Conservation (phyloP, 306 rosid species). For the Lathyrus tuberosus region DNA sequence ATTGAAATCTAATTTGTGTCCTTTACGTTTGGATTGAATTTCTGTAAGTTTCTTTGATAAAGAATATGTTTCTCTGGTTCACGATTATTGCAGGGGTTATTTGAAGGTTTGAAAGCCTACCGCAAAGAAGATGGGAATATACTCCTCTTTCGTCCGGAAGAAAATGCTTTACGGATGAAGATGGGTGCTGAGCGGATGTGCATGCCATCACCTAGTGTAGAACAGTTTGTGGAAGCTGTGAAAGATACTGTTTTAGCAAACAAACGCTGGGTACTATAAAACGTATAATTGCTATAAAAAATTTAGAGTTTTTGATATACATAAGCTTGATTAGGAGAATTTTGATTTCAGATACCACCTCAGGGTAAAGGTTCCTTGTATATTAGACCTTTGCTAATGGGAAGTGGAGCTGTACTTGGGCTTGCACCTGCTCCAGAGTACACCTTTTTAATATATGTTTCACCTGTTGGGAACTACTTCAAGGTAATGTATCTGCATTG, state of each 20-base stretch:
- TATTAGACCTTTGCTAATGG: conserved; percentile 94
- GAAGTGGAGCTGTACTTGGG: conserved; percentile 97
- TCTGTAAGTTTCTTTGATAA: conserved; percentile 13
- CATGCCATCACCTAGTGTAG: conserved; percentile 87
- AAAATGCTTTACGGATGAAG: conserved; percentile 82
- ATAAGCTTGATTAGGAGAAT: conserved; percentile 24
- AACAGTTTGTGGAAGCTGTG: conserved; percentile 90
- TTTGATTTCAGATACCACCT: conserved; percentile 83
- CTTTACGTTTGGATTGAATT: background rate
- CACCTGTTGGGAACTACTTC: conserved; percentile 98
- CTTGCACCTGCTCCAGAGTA: conserved; percentile 98
- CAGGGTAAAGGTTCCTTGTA: conserved; percentile 89
- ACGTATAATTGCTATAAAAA: background rate
- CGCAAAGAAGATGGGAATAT: conserved; percentile 72
- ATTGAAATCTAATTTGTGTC: conserved; percentile 2
- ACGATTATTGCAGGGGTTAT: conserved; percentile 66
- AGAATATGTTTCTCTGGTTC: conserved; percentile 29
- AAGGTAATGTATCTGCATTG: conserved; percentile 59
- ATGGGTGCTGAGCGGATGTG: conserved; percentile 95
- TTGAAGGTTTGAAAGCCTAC: conserved; percentile 97
- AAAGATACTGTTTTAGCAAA: conserved; percentile 88
- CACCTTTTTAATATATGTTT: conserved; percentile 88
- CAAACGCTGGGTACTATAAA: conserved; percentile 77
- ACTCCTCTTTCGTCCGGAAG: conserved; percentile 91
- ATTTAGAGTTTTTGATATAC: conserved; percentile 10